phyloP scores from a whole-genome alignment of 768 basidiomycete species.

The Psilocybe cyanescens region DNA sequence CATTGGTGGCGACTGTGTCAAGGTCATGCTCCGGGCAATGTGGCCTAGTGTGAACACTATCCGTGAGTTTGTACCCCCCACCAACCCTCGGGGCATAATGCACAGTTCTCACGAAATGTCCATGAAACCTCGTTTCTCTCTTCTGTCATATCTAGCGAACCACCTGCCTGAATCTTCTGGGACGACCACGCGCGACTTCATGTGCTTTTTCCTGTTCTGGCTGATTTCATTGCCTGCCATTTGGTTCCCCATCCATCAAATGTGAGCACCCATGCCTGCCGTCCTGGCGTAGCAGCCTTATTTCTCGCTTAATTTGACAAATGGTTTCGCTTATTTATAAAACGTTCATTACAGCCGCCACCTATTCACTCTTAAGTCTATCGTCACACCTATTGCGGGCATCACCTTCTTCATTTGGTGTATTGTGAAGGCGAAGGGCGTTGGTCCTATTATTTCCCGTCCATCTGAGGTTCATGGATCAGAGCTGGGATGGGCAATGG shows the following conservation, averaged over 20 bases:
- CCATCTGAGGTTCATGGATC: slow-evolving; percentile 67
- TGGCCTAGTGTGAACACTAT: slow-evolving; percentile 75
- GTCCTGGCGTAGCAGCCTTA: not conserved
- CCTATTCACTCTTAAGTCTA: slow-evolving; percentile 79
- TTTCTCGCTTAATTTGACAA: slow-evolving; percentile 6
- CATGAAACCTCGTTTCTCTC: slow-evolving; percentile 7
- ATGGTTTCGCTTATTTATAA: slow-evolving; percentile 14
- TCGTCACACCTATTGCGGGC: slow-evolving; percentile 72
- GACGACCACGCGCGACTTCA: slow-evolving; percentile 73
- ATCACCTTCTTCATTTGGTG: slow-evolving; percentile 80
- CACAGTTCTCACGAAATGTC: slow-evolving; percentile 17
- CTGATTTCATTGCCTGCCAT: slow-evolving; percentile 77
- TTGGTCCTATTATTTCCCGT: slow-evolving; percentile 74
- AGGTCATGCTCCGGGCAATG: slow-evolving; percentile 75
- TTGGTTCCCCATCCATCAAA: slow-evolving; percentile 83
- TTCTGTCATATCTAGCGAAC: slow-evolving; percentile 51
- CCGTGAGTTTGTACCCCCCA: slow-evolving; percentile 41
- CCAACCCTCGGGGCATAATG: not conserved
- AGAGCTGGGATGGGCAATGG: slow-evolving; percentile 77
- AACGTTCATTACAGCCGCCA: slow-evolving; percentile 51
- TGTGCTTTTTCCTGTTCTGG: slow-evolving; percentile 91
- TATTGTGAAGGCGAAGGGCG: slow-evolving; percentile 75
- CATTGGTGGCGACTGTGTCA: slow-evolving; percentile 81
- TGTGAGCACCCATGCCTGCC: slow-evolving; percentile 44
- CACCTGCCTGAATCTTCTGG: slow-evolving; percentile 74